phyloP scores from a whole-genome alignment of 805 yeast species.

The Ogataea thermomethanolica region DNA sequence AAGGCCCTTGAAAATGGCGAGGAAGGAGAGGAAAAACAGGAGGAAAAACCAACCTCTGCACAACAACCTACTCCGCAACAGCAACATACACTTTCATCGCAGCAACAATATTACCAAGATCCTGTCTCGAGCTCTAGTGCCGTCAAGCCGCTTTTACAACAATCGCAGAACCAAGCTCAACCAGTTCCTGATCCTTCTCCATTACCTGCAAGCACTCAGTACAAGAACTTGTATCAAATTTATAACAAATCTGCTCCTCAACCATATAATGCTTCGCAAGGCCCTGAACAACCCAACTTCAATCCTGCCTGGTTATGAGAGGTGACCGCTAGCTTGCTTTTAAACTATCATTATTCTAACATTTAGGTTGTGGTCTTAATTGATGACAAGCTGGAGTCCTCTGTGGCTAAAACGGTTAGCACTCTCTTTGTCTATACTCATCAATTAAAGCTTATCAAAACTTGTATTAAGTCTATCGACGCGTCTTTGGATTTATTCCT shows the following conservation, averaged over 20 bases:
- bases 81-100: slow-evolving; percentile 15
- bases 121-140: slow-evolving; percentile 12
- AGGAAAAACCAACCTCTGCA: neutral
- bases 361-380: too few species aligned
- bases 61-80: slow-evolving; percentile 10
- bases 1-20: slow-evolving; percentile 16
- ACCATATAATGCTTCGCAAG: slow-evolving; percentile 12
- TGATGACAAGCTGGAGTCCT: too few species aligned
- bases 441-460: slow-evolving; percentile 1
- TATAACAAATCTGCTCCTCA: slow-evolving; percentile 1
- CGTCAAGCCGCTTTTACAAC: slow-evolving; percentile 32
- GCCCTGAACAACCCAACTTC: slow-evolving; percentile 20
- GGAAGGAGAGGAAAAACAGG: slow-evolving; percentile 19
- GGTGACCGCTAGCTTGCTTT: neutral
- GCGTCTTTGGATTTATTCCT: neutral
- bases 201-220: slow-evolving; percentile 6
- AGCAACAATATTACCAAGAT: slow-evolving; percentile 20
- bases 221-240: slow-evolving; percentile 1
- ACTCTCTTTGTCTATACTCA: slow-evolving; percentile 4
- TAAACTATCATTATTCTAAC: too few species aligned
- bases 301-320: slow-evolving; percentile 31
- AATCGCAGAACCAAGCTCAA: slow-evolving; percentile 29
- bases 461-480: neutral
- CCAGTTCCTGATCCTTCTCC: slow-evolving; percentile 31
- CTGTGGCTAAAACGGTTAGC: neutral